Conservation (phyloP, 176 grass and related monocot genomes). For the Oryza meyeriana region DNA sequence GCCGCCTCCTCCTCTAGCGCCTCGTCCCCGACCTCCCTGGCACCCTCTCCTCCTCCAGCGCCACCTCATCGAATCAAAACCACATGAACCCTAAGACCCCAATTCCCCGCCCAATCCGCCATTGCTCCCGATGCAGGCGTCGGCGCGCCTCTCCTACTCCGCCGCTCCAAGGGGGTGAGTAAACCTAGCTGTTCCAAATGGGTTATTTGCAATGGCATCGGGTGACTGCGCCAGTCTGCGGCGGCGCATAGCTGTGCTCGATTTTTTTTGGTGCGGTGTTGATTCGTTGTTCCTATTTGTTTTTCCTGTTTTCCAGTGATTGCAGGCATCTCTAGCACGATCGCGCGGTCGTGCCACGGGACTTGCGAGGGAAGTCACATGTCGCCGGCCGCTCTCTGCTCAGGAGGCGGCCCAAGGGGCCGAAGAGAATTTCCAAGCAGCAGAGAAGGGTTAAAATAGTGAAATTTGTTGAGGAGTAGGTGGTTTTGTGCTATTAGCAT, state of each 20-base stretch:
- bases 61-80: slow-evolving; percentile 10
- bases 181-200: neutral
- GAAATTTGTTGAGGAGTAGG: slow-evolving; percentile 63
- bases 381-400: slow-evolving; percentile 44
- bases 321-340: slow-evolving; percentile 34
- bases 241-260: neutral
- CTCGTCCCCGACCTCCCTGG: too few species aligned
- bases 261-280: neutral
- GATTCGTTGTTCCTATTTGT: neutral
- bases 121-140: slow-evolving; percentile 57
- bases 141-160: slow-evolving; percentile 44
- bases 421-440: slow-evolving; percentile 36
- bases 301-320: slow-evolving; percentile 31
- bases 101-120: neutral
- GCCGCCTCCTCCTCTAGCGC: too few species aligned
- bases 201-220: neutral
- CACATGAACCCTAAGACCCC: slow-evolving; percentile 23
- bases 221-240: neutral
- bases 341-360: slow-evolving; percentile 32
- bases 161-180: slow-evolving; percentile 53
- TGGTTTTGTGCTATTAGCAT: neutral
- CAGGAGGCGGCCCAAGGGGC: slow-evolving; percentile 32
- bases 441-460: slow-evolving; percentile 40
- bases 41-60: too few species aligned
- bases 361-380: slow-evolving; percentile 49